phyloP scores from a whole-genome alignment of 441 rosid genomes.

The Francoa sonchifolia region DNA sequence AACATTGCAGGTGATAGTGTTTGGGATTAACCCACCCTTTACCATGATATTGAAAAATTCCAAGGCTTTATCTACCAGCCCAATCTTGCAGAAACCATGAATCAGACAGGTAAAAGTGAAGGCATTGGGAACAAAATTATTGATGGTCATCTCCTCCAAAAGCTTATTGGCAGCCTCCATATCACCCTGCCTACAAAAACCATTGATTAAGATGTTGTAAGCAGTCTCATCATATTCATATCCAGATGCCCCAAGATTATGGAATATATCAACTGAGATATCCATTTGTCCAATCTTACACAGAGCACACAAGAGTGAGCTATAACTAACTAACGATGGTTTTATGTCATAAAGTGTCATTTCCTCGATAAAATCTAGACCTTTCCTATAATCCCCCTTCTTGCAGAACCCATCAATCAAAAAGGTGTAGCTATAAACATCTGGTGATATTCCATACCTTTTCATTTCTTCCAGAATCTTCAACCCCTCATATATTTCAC shows the following conservation, averaged over 20 bases:
- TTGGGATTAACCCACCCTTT: slow-evolving; percentile 22
- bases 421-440: slow-evolving; percentile 38
- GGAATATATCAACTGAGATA: slow-evolving; percentile 15
- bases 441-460: slow-evolving; percentile 23
- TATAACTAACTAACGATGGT: slow-evolving; percentile 34
- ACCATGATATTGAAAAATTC: slow-evolving; percentile 27
- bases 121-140: slow-evolving; percentile 21
- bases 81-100: slow-evolving; percentile 31
- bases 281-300: slow-evolving; percentile 25
- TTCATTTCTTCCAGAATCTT: slow-evolving; percentile 39
- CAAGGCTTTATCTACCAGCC: slow-evolving; percentile 25
- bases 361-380: slow-evolving; percentile 25
- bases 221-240: slow-evolving; percentile 21
- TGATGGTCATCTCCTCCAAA: slow-evolving; percentile 24
- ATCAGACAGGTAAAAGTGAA: slow-evolving; percentile 23
- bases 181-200: slow-evolving; percentile 25
- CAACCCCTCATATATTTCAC: slow-evolving; percentile 24
- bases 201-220: slow-evolving; percentile 27
- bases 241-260: slow-evolving; percentile 19
- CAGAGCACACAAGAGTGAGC: slow-evolving; percentile 22
- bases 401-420: slow-evolving; percentile 42
- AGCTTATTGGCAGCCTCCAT: slow-evolving; percentile 27
- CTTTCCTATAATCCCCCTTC: slow-evolving; percentile 25
- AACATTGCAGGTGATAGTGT: slow-evolving; percentile 28
- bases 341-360: slow-evolving; percentile 21